Conservation (phyloP, 345 rosid genomes). For the Camelina hispida region DNA sequence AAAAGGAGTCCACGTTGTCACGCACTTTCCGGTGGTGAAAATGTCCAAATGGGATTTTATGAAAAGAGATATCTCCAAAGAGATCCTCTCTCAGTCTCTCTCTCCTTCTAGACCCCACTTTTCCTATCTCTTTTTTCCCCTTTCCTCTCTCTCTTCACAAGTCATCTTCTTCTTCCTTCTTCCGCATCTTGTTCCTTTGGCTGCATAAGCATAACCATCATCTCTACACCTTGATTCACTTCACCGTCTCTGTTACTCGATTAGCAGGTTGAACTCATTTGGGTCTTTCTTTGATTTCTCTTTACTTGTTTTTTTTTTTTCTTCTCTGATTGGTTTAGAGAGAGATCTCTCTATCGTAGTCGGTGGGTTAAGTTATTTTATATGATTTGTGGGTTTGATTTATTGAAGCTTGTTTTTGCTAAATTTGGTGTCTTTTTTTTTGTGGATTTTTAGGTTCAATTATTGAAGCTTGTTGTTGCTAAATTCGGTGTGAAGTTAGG, state of each 20-base stretch:
- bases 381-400: constrained; percentile 3
- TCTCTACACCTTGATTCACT: constrained; percentile 8
- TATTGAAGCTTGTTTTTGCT: neutral
- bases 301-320: neutral
- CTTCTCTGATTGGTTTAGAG: constrained; percentile 7
- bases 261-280: neutral
- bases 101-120: constrained; percentile 43
- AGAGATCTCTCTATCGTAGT: constrained; percentile 23
- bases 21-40: constrained; percentile 26
- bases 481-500: constrained; percentile 21
- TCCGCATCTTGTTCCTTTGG: constrained; percentile 25
- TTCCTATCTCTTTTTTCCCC: constrained; percentile 35
- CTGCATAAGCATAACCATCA: neutral
- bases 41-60: constrained; percentile 13
- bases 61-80: constrained; percentile 3
- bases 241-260: neutral
- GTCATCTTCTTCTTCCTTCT: constrained; percentile 19
- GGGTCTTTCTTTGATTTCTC: neutral
- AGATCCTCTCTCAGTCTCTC: constrained; percentile 35
- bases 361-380: neutral
- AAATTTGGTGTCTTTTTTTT: constrained; percentile 1
- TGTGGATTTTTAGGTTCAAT: neutral
- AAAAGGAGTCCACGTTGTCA: constrained; percentile 18
- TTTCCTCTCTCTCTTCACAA: constrained; percentile 20
- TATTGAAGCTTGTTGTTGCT: neutral